These are phyloP conservation scores for Kazachstania sp. DNA, from an alignment of 1,139 yeast species.

Conservation along the genomic window DNA sequence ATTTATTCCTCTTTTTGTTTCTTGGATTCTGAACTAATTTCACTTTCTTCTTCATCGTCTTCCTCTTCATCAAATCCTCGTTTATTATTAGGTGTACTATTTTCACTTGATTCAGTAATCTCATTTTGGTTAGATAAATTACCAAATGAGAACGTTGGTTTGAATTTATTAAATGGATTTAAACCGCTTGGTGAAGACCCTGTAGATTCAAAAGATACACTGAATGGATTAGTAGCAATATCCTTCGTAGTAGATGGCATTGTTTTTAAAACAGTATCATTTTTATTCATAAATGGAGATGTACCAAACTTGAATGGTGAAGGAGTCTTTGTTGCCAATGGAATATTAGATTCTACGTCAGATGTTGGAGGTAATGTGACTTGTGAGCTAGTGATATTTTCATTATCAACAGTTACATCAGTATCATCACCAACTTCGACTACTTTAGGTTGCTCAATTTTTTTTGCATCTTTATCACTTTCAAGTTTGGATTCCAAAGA, in stretches of 20 bases:
- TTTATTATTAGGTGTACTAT: background rate
- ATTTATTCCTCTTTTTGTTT: constrained; percentile 1
- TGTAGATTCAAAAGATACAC: background rate
- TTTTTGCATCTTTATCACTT: background rate
- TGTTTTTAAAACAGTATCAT: background rate
- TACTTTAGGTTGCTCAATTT: background rate
- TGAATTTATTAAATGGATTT: constrained; percentile 3
- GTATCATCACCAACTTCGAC: constrained; percentile 1
- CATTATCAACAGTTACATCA: background rate
- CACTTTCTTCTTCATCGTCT: background rate
- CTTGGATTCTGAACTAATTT: background rate
- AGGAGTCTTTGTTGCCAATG: background rate
- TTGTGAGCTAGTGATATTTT: background rate
- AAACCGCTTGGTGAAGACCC: background rate
- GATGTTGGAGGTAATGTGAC: background rate
- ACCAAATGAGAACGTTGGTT: constrained; percentile 8
- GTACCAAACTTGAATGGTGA: background rate
- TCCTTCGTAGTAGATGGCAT: background rate
- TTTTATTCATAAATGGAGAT: background rate
- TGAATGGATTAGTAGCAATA: constrained; percentile 6
- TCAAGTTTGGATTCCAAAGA: constrained; percentile 7
- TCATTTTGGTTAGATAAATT: background rate
- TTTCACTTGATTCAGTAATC: background rate
- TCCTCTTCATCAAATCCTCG: constrained; percentile 2
- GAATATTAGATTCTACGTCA: background rate